Conservation (phyloP, 495 filamentous ascomycete genomes). For the Penicillium paradoxum region DNA sequence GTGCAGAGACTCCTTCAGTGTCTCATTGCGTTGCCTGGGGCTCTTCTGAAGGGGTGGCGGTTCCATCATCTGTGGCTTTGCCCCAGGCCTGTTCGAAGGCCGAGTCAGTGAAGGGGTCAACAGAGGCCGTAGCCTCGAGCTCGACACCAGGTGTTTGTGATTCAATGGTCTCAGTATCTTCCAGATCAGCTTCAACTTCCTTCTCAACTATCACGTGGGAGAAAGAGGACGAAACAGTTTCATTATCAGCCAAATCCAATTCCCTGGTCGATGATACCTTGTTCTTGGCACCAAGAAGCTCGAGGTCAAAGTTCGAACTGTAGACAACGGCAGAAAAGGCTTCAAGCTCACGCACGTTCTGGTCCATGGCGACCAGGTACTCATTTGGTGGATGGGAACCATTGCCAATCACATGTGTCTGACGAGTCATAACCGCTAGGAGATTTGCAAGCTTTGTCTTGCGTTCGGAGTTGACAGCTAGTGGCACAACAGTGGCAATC, state of each 20-base stretch:
- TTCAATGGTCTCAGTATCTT: not conserved
- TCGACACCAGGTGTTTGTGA: not conserved
- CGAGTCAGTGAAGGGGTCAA: conserved; percentile 15
- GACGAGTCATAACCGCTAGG: conserved; percentile 76
- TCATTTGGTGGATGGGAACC: conserved; percentile 67
- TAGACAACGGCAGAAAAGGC: conserved; percentile 94
- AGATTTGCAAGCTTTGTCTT: conserved; percentile 84
- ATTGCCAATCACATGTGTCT: conserved; percentile 84
- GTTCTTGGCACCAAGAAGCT: conserved; percentile 34
- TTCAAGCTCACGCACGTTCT: conserved; percentile 73
- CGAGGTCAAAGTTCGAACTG: conserved; percentile 82
- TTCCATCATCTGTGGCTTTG: conserved; percentile 34
- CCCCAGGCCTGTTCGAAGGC: conserved; percentile 44
- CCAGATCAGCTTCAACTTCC: conserved; percentile 7
- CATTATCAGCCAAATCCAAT: conserved; percentile 11
- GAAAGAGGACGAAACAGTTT: conserved; percentile 18
- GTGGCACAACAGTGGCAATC: conserved; percentile 36
- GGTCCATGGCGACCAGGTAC: conserved; percentile 79
- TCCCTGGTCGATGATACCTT: conserved; percentile 9
- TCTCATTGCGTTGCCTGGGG: conserved; percentile 1
- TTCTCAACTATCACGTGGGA: conserved; percentile 24
- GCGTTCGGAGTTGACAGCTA: conserved; percentile 27
- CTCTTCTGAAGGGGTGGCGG: not conserved
- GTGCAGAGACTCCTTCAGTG: not conserved
- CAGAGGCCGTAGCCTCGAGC: not conserved